Conservation (phyloP, 176 grass and related monocot genomes). For the Eragrostis curvula region DNA sequence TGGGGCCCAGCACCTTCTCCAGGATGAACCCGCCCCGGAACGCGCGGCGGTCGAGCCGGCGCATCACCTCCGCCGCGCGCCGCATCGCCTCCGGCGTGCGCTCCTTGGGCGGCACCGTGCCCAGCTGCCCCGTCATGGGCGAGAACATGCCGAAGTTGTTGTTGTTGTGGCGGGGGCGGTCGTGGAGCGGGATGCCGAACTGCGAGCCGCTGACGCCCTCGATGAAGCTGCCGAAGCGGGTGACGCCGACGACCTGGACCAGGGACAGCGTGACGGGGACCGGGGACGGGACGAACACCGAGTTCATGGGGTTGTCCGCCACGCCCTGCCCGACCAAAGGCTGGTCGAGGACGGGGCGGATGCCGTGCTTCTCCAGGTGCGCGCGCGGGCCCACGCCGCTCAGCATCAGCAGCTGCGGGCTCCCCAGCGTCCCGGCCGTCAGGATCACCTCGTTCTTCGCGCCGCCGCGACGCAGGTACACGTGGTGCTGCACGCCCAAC, state of each 20-base stretch:
- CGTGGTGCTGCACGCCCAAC: slow-evolving; percentile 49
- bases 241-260: slow-evolving; percentile 82
- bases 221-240: slow-evolving; percentile 73
- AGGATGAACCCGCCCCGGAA: slow-evolving; percentile 77
- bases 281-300: slow-evolving; percentile 68
- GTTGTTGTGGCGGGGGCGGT: not conserved
- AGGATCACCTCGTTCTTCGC: slow-evolving; percentile 67
- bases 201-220: slow-evolving; percentile 78
- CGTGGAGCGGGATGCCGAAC: slow-evolving; percentile 51
- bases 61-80: slow-evolving; percentile 39
- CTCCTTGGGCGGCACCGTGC: slow-evolving; percentile 47
- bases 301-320: slow-evolving; percentile 88
- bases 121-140: slow-evolving; percentile 65
- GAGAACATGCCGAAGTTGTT: slow-evolving; percentile 72
- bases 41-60: slow-evolving; percentile 13
- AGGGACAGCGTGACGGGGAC: slow-evolving; percentile 60
- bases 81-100: slow-evolving; percentile 45
- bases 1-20: slow-evolving; percentile 70
- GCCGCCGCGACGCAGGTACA: slow-evolving; percentile 50
- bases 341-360: slow-evolving; percentile 56
- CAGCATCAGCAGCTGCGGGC: slow-evolving; percentile 90
- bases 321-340: slow-evolving; percentile 71
- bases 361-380: slow-evolving; percentile 62
- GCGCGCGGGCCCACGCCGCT: slow-evolving; percentile 70
- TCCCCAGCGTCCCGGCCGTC: slow-evolving; percentile 75